Conservation (phyloP, 179 eudicot species). For the Pouteria campechiana region DNA sequence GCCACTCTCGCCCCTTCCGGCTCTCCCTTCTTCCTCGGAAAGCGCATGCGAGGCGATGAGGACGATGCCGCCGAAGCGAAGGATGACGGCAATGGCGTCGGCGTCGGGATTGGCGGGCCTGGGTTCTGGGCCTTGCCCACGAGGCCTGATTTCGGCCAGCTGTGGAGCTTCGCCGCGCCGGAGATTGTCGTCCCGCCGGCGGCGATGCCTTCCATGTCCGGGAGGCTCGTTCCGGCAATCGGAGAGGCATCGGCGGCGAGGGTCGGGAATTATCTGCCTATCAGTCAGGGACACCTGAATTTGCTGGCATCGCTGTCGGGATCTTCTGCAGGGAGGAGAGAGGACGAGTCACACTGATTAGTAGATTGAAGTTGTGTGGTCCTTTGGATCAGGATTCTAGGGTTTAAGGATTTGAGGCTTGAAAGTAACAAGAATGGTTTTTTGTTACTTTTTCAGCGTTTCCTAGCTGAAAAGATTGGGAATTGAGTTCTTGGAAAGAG, state of each 20-base stretch:
- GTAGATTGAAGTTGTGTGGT: not conserved
- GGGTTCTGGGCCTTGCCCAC: slow-evolving; percentile 89
- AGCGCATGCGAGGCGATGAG: slow-evolving; percentile 53
- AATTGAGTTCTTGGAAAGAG: too few relatives aligned
- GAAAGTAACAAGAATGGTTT: too few relatives aligned
- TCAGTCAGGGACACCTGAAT: slow-evolving; percentile 85
- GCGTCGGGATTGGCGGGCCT: slow-evolving; percentile 12
- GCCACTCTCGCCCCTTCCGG: slow-evolving; percentile 30
- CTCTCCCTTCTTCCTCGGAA: slow-evolving; percentile 72
- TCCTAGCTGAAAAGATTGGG: too few relatives aligned
- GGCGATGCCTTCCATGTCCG: slow-evolving; percentile 20
- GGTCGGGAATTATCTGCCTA: slow-evolving; percentile 79
- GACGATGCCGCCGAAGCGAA: slow-evolving; percentile 15
- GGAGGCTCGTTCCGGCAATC: slow-evolving; percentile 35
- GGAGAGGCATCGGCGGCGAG: slow-evolving; percentile 59
- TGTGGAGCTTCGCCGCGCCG: slow-evolving; percentile 91
- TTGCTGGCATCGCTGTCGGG: slow-evolving; percentile 83
- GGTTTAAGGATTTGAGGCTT: too few relatives aligned
- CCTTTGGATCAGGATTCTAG: too few relatives aligned
- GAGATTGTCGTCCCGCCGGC: slow-evolving; percentile 17
- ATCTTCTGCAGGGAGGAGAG: slow-evolving; percentile 37
- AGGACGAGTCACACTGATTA: slow-evolving; percentile 65
- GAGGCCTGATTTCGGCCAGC: slow-evolving; percentile 56
- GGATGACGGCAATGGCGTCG: slow-evolving; percentile 14
- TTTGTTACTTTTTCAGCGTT: too few relatives aligned